These are phyloP conservation scores for Fusarium sp. DNA, from an alignment of 2,329 filamentous ascomycete species.

Conservation along the genomic window DNA sequence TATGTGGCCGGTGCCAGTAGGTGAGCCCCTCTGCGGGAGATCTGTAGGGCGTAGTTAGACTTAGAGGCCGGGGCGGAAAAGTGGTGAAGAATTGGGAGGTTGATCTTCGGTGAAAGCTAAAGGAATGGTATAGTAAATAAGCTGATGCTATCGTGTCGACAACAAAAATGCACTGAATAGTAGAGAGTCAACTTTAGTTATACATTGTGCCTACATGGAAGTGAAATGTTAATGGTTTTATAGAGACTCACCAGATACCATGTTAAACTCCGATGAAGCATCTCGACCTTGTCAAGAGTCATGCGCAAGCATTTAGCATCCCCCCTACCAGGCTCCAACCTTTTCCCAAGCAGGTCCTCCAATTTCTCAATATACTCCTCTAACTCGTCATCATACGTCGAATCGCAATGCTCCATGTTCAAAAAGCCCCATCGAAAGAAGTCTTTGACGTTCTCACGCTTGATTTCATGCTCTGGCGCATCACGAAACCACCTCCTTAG, in stretches of 20 bases:
- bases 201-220: too few relatives aligned
- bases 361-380: conserved; percentile 62
- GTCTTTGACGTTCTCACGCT: conserved; percentile 67
- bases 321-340: conserved; percentile 61
- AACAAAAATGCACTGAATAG: conserved; percentile 53
- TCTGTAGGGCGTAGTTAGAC: conserved; percentile 53
- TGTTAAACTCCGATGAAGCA: conserved; percentile 62
- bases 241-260: conserved; percentile 63
- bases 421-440: conserved; percentile 70
- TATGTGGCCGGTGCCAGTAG: conserved; percentile 71
- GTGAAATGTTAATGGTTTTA: not conserved
- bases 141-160: conserved; percentile 53
- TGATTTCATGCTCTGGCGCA: conserved; percentile 61
- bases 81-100: conserved; percentile 50
- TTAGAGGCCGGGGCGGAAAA: conserved; percentile 64
- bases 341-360: conserved; percentile 60
- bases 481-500: conserved; percentile 67
- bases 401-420: conserved; percentile 54
- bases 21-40: conserved; percentile 60
- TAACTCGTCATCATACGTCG: conserved; percentile 61
- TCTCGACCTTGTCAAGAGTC: conserved; percentile 66
- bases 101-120: conserved; percentile 57
- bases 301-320: conserved; percentile 62
- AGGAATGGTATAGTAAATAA: conserved; percentile 54
- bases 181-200: too few relatives aligned